These are phyloP conservation scores for Russula virescens DNA, from an alignment of 768 basidiomycete genomes.

Conservation along the genomic window DNA sequence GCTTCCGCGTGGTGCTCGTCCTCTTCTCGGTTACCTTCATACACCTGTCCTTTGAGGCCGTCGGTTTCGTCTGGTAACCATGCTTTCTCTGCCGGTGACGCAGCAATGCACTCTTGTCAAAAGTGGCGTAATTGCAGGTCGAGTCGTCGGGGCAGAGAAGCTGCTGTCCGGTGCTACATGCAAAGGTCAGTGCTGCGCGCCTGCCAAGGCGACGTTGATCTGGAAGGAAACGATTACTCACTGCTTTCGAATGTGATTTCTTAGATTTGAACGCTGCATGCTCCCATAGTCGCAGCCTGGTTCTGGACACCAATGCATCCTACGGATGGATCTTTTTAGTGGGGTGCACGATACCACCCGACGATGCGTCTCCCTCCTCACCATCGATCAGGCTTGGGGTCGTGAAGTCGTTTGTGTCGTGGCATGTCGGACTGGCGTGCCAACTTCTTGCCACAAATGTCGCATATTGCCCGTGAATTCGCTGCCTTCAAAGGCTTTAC, in stretches of 20 bases:
- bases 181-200: neutral
- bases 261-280: constrained; percentile 20
- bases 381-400: constrained; percentile 20
- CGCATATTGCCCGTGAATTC: constrained; percentile 10
- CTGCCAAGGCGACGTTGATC: neutral
- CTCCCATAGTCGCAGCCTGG: constrained; percentile 19
- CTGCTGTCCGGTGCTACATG: constrained; percentile 18
- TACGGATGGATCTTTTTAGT: constrained; percentile 2
- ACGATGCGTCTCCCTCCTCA: constrained; percentile 5
- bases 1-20: neutral
- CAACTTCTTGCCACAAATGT: constrained; percentile 22
- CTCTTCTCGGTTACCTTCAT: neutral
- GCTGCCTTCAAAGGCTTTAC: constrained; percentile 1
- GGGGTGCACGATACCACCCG: neutral
- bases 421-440: constrained; percentile 25
- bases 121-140: constrained; percentile 9
- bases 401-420: constrained; percentile 26
- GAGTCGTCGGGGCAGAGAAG: constrained; percentile 17
- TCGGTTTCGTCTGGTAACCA: constrained; percentile 15
- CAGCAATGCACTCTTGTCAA: constrained; percentile 20
- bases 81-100: constrained; percentile 22
- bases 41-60: constrained; percentile 9
- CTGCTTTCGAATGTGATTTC: constrained; percentile 20
- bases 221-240: neutral
- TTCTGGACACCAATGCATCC: constrained; percentile 22